Evolutionary conservation across 306 rosid species (phyloP).

Genomic region (Quercus parvula): DNA sequence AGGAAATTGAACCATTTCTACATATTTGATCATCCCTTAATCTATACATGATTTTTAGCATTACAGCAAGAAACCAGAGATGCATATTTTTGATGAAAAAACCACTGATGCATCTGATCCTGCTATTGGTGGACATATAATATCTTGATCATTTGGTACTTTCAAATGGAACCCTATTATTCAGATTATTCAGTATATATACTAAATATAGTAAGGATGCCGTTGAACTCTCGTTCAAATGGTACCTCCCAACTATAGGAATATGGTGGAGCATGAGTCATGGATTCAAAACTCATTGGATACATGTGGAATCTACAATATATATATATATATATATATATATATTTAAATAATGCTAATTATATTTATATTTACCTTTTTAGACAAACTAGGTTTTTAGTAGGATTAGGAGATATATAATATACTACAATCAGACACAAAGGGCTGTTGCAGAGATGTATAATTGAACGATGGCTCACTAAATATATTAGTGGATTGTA

Average conservation of each 20-base stretch:
- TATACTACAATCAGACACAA: background rate
- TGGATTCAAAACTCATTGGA: too few species aligned
- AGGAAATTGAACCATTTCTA: conserved; percentile 13
- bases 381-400: background rate
- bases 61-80: background rate
- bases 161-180: background rate
- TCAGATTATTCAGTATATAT: background rate
- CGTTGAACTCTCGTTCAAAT: too few species aligned
- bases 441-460: background rate
- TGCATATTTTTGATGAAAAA: too few species aligned
- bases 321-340: too few species aligned
- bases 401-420: background rate
- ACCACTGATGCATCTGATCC: background rate
- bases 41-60: background rate
- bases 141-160: background rate
- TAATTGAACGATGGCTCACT: too few species aligned
- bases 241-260: too few species aligned
- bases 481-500: too few species aligned
- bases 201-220: background rate
- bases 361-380: background rate
- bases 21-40: background rate
- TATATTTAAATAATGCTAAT: too few species aligned
- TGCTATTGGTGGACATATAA: background rate
- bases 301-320: too few species aligned
- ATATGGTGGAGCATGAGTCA: too few species aligned